Evolutionary conservation across 108 stramenopile species (phyloP).

Genomic region (Cyclotella kingstonii): DNA sequence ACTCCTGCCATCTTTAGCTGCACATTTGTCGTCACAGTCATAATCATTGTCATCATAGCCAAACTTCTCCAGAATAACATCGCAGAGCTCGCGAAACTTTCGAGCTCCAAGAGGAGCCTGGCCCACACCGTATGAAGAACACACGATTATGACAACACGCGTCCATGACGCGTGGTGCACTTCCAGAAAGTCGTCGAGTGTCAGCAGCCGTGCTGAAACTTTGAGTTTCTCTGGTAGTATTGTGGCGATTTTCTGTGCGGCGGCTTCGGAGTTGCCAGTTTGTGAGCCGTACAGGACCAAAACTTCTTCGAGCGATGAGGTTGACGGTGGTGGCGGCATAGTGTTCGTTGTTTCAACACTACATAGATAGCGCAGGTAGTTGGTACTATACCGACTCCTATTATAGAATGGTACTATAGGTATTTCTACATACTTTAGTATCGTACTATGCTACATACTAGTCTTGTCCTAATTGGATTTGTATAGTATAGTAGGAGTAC

Average conservation of each 20-base stretch:
- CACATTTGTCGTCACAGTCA: slow-evolving; percentile 1
- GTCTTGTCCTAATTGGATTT: too few species aligned
- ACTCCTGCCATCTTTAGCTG: slow-evolving; percentile 35
- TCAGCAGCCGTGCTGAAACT: slow-evolving; percentile 50
- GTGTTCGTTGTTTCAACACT: too few species aligned
- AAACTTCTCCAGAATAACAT: slow-evolving; percentile 39
- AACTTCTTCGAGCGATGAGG: too few species aligned
- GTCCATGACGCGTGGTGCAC: slow-evolving; percentile 58
- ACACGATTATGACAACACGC: slow-evolving; percentile 65
- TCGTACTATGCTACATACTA: too few species aligned
- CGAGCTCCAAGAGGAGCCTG: slow-evolving; percentile 78
- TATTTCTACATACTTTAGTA: too few species aligned
- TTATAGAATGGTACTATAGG: too few species aligned
- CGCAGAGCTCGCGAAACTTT: slow-evolving; percentile 74
- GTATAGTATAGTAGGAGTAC: too few species aligned
- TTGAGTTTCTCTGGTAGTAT: slow-evolving; percentile 32
- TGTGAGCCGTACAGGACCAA: slow-evolving; percentile 81
- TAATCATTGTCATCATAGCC: slow-evolving; percentile 1
- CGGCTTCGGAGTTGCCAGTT: slow-evolving; percentile 83
- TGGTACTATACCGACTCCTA: too few species aligned
- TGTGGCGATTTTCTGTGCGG: slow-evolving; percentile 58
- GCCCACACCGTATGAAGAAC: slow-evolving; percentile 78
- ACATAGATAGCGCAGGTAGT: too few species aligned
- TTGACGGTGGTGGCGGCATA: too few species aligned
- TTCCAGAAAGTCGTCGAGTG: slow-evolving; percentile 85